Evolutionary conservation across 164 flowering plant species (phyloP).

Genomic region (Kingdonia uniflora): DNA sequence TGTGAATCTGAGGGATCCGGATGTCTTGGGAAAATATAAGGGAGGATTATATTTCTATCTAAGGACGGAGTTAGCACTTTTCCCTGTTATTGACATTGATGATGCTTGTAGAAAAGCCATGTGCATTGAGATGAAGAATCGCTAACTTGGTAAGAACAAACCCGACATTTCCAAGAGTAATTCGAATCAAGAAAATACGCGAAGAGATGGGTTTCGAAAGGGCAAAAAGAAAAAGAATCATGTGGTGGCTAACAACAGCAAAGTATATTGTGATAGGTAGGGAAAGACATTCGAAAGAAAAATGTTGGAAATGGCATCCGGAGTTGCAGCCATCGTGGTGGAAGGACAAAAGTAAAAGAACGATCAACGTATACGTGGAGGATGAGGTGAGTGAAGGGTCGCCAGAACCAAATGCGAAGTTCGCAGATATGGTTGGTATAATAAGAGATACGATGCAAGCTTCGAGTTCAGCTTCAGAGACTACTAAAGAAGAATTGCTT

Average conservation of each 20-base stretch:
- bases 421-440: background rate
- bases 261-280: background rate
- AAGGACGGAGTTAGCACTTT: background rate
- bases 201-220: background rate
- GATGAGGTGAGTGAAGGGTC: background rate
- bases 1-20: background rate
- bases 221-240: background rate
- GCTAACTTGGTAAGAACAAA: background rate
- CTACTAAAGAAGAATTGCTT: too few species aligned
- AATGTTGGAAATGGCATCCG: conserved; percentile 1
- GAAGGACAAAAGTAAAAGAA: background rate
- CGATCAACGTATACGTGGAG: background rate
- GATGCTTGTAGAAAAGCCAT: conserved; percentile 1
- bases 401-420: conserved; percentile 2
- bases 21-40: background rate
- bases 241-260: conserved; percentile 1
- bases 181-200: background rate
- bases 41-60: background rate
- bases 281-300: background rate
- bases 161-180: background rate
- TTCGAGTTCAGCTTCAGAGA: background rate
- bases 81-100: background rate
- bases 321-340: conserved; percentile 1
- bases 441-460: background rate
- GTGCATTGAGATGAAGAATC: conserved; percentile 1